A percentile compares a stretch with the other conserved stretches of the same genome.
These are phyloP conservation scores for Adenanthera pavonina DNA, from an alignment of 306 rosid genomes.

Conservation along the genomic window DNA sequence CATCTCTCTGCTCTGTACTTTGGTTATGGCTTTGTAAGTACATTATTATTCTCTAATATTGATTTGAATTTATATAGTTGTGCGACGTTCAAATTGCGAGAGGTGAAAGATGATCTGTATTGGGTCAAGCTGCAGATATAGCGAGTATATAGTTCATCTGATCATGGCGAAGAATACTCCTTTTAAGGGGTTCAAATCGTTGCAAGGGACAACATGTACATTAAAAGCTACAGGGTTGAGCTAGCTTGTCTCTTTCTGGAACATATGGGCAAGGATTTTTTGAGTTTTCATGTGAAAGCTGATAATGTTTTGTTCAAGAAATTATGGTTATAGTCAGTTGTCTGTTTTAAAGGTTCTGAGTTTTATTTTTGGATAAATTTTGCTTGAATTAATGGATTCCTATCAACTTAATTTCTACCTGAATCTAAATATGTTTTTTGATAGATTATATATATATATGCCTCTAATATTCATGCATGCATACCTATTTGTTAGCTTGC, in stretches of 20 bases:
- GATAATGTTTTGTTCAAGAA: not conserved
- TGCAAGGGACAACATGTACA: not conserved
- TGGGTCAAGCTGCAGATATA: not conserved
- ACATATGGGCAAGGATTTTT: too few relatives aligned
- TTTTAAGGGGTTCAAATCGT: not conserved
- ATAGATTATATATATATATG: too few relatives aligned
- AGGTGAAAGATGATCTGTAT: not conserved
- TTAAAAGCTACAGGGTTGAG: too few relatives aligned
- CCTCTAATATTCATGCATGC: too few relatives aligned
- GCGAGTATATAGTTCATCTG: not conserved
- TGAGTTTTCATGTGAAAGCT: not conserved
- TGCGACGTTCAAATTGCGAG: not conserved
- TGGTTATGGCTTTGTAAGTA: not conserved
- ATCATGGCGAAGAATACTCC: not conserved
- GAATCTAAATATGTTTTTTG: too few relatives aligned
- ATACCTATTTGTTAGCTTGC: too few relatives aligned
- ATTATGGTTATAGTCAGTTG: not conserved
- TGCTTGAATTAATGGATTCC: too few relatives aligned
- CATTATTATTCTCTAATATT: not conserved
- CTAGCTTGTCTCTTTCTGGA: too few relatives aligned
- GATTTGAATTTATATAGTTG: not conserved
- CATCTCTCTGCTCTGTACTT: not conserved
- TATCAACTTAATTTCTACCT: too few relatives aligned
- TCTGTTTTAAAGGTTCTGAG: too few relatives aligned
- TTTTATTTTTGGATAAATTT: too few relatives aligned